Evolutionary conservation across 129 eudicot species (phyloP).

Genomic region (Tagetes erecta): DNA sequence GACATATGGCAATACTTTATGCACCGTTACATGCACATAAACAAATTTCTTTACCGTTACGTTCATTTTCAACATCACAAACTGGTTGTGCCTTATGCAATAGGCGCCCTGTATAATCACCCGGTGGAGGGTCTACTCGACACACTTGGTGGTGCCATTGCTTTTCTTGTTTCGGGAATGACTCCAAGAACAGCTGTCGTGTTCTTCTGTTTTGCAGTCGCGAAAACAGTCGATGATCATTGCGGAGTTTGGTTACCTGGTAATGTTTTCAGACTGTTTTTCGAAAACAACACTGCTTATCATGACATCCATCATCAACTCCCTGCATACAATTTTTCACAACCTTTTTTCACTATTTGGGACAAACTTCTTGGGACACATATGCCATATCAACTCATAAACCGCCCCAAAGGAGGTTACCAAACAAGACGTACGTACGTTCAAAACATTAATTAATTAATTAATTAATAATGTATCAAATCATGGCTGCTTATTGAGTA

Average conservation of each 20-base stretch:
- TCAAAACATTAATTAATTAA: too few species aligned
- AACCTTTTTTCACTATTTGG: constrained; percentile 87
- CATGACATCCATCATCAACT: constrained; percentile 91
- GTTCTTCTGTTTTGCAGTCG: constrained; percentile 78
- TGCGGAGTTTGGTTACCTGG: constrained; percentile 85
- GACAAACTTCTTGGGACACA: constrained; percentile 76
- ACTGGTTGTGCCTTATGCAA: constrained; percentile 73
- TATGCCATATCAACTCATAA: constrained; percentile 58
- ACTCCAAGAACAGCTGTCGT: constrained; percentile 67
- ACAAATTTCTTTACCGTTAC: constrained; percentile 69
- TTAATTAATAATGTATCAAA: too few species aligned
- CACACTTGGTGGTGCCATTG: constrained; percentile 79
- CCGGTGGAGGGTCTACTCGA: constrained; percentile 77
- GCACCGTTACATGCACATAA: constrained; percentile 90
- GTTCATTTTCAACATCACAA: constrained; percentile 82
- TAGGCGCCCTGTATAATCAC: constrained; percentile 81
- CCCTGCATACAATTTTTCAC: constrained; percentile 78
- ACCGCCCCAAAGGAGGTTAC: constrained; percentile 68
- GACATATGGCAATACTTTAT: constrained; percentile 87
- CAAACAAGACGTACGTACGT: constrained; percentile 43
- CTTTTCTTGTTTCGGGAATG: constrained; percentile 79
- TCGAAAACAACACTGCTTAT: constrained; percentile 75
- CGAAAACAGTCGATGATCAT: constrained; percentile 79
- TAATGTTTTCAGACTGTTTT: constrained; percentile 59
- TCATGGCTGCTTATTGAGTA: too few species aligned